These are phyloP conservation scores for Lachnum nothofagi DNA, from an alignment of 2,329 filamentous ascomycete genomes.

Conservation along the genomic window DNA sequence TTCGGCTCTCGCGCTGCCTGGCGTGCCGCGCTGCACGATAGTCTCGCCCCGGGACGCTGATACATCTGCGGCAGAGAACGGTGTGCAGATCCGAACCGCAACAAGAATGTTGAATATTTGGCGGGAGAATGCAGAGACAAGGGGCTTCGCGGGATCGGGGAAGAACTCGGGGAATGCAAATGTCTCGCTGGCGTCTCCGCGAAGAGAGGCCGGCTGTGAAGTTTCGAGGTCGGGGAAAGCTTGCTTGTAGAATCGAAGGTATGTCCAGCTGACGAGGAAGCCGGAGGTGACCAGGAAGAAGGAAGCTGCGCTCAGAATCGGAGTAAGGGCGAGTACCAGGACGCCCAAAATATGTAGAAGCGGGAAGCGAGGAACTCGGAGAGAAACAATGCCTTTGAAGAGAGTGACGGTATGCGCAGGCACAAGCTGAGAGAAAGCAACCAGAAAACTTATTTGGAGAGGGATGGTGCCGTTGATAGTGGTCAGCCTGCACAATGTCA, in stretches of 20 bases:
- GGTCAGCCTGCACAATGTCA: conserved; percentile 52
- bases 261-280: conserved; percentile 86
- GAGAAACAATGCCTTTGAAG: conserved; percentile 79
- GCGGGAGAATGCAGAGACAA: conserved; percentile 68
- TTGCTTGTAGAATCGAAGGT: conserved; percentile 89
- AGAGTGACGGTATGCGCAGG: conserved; percentile 95
- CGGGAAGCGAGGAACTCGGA: conserved; percentile 71
- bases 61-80: conserved; percentile 77
- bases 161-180: conserved; percentile 97
- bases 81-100: conserved; percentile 70
- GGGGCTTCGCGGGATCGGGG: conserved; percentile 73
- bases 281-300: conserved; percentile 75
- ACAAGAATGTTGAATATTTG: conserved; percentile 71
- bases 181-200: conserved; percentile 90
- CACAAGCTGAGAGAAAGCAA: conserved; percentile 95
- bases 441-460: conserved; percentile 87
- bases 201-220: conserved; percentile 57
- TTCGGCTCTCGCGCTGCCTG: conserved; percentile 74
- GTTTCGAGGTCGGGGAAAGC: conserved; percentile 64
- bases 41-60: conserved; percentile 67
- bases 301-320: conserved; percentile 62
- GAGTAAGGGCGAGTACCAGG: conserved; percentile 59
- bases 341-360: conserved; percentile 72
- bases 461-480: conserved; percentile 85
- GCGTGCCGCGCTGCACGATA: conserved; percentile 49